Percentiles rank a stretch among this genome's conserved stretches.
Evolutionary conservation across 805 yeast genomes (phyloP).

Genomic region (Wickerhamiella alocasiicola): DNA sequence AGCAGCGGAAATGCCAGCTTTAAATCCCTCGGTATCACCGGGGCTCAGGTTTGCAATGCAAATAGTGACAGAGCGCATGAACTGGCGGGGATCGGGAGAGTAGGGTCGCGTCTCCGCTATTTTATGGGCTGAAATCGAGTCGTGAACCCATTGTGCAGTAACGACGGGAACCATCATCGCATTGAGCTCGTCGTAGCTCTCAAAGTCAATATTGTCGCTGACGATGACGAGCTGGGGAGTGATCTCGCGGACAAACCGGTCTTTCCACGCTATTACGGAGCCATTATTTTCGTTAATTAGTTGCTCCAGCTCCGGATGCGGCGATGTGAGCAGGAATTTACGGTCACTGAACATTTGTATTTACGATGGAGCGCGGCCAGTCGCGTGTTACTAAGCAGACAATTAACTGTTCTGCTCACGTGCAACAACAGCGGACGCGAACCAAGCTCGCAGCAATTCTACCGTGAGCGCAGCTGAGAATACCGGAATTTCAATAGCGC

Average conservation of each 20-base stretch:
- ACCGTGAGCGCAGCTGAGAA: no score
- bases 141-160: slow-evolving; percentile 46
- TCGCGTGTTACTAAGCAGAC: no score
- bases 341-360: slow-evolving; percentile 8
- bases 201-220: slow-evolving; percentile 39
- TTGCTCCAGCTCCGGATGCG: slow-evolving; percentile 10
- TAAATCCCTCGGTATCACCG: slow-evolving; percentile 53
- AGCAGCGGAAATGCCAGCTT: slow-evolving; percentile 53
- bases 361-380: no score
- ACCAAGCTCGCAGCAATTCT: no score
- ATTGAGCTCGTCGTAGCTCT: slow-evolving; percentile 36
- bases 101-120: slow-evolving; percentile 43
- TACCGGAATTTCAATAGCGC: no score
- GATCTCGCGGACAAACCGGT: slow-evolving; percentile 25
- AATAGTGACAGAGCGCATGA: slow-evolving; percentile 49
- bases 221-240: slow-evolving; percentile 31
- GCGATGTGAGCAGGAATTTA: slow-evolving; percentile 4
- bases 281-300: slow-evolving; percentile 18
- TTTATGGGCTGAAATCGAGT: slow-evolving; percentile 33
- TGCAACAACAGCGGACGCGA: no score
- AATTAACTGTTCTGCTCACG: no score
- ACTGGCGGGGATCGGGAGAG: slow-evolving; percentile 58
- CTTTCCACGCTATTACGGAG: slow-evolving; percentile 20
- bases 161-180: slow-evolving; percentile 54
- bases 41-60: slow-evolving; percentile 46